Evolutionary conservation across 148 eudicot genomes (phyloP).

Genomic region (Beta vulgaris): DNA sequence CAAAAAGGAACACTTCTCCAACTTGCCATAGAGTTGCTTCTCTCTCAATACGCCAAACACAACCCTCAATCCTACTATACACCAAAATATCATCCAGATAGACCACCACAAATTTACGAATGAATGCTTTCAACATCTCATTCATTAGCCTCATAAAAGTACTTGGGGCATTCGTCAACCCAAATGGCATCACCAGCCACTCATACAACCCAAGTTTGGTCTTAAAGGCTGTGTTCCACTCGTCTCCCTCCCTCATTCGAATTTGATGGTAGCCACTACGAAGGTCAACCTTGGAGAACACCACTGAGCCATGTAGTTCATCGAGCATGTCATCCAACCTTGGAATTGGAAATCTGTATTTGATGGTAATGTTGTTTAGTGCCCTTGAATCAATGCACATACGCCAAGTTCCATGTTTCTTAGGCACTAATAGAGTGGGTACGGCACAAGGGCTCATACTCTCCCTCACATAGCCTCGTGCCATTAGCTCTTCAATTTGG

Average conservation of each 20-base stretch:
- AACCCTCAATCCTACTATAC: not conserved
- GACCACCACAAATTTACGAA: no score
- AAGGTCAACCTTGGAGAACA: no score
- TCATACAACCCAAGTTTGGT: constrained; percentile 10
- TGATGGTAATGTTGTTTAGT: not conserved
- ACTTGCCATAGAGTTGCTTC: no score
- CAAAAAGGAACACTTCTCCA: no score
- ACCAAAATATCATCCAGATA: constrained; percentile 6
- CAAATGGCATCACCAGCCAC: not conserved
- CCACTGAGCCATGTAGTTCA: constrained; percentile 13
- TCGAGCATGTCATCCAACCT: not conserved
- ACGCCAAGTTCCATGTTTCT: not conserved
- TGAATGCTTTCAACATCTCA: not conserved
- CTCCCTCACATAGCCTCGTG: not conserved
- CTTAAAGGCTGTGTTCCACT: constrained; percentile 3
- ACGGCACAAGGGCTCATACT: not conserved
- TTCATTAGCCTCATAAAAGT: not conserved
- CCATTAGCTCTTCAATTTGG: not conserved
- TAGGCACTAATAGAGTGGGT: not conserved
- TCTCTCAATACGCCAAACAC: not conserved
- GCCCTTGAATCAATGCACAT: not conserved
- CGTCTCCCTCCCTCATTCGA: no score
- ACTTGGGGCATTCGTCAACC: not conserved
- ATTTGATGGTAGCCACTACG: no score
- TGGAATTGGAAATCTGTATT: not conserved